Base-by-base conservation (phyloP, 192 early-diverging fungal genomes). In the Podila horticola region DNA sequence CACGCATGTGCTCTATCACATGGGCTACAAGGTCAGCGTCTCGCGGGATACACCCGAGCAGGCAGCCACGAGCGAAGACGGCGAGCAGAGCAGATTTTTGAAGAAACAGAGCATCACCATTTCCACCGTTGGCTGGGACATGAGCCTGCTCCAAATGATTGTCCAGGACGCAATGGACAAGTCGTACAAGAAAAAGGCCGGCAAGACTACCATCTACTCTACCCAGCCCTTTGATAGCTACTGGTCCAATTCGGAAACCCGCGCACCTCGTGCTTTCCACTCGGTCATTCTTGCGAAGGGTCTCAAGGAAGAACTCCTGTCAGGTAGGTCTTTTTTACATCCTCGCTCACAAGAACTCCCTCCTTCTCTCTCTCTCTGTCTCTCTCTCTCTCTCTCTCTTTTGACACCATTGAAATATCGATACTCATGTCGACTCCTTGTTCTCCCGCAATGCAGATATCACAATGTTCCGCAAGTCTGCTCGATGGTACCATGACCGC, bases 401-500 rank as follows among this genome's bases (percentile, higher is more conserved):
- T 64, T 34, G 33, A 34, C 33, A 34, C 33, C 33, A 34, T 66
- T 34, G 2, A 6, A 34, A 34, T 34, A 34, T 34, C 6, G 33
- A 34, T 38, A 20, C 15, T 50, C 49, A 33, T 30, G 29, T 49
- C 19, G 22, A 64, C 45, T 15, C 30, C 24, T 11, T 12, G 17
- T 58, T 62, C 33, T 30, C 17, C 8, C 41, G 12, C 26, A 38
- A 5, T 22, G 34, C 10, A 30, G 88, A 89, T 58, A 86, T 87
- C 22, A 79, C 74, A 24, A 74, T 68, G 2, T 89, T 89, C 70
- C 74, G 83, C 41, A 73, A 65, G 31, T 74, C 79, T 20, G 72
- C 85, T 29, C 58, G 66, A 24, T 89, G 86, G 86, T 89, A 87
- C 67, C 70, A 77, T 55, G 66, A 84, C 13, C 75, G 82, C 17